Conservation (phyloP, 805 yeast genomes). For the Yarrowia osloensis region DNA sequence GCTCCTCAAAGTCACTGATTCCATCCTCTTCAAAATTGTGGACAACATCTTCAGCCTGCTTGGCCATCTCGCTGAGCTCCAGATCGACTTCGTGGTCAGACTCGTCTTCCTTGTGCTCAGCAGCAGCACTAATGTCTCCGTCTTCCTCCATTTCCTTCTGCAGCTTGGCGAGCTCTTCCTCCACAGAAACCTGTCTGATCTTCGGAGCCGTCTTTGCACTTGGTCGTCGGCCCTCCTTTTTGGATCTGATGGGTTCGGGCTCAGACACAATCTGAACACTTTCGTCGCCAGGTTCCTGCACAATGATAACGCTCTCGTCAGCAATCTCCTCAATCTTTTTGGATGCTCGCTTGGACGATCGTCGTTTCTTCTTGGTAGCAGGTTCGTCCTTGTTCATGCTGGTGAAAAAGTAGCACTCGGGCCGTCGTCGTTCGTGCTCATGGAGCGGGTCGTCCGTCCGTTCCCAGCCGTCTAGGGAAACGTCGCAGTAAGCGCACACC, state of each 20-base stretch:
- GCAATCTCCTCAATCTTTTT: background rate
- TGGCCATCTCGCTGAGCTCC: constrained; percentile 29
- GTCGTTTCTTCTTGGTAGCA: constrained; percentile 1
- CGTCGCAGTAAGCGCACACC: constrained; percentile 66
- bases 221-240: constrained; percentile 1
- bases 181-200: constrained; percentile 8
- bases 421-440: constrained; percentile 55
- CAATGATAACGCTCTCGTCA: background rate
- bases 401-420: constrained; percentile 48
- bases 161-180: constrained; percentile 14
- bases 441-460: constrained; percentile 59
- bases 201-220: background rate
- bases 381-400: background rate
- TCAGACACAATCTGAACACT: constrained; percentile 1
- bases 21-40: constrained; percentile 14
- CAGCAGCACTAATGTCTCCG: background rate
- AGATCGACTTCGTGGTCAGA: background rate
- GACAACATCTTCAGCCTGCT: constrained; percentile 16
- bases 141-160: constrained; percentile 26
- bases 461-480: constrained; percentile 73
- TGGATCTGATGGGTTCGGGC: constrained; percentile 6
- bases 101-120: background rate
- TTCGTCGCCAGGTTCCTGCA: background rate
- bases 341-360: background rate
- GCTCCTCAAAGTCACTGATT: constrained; percentile 10